Evolutionary conservation across 768 basidiomycete species (phyloP).

Genomic region (Suillus cothurnatus): DNA sequence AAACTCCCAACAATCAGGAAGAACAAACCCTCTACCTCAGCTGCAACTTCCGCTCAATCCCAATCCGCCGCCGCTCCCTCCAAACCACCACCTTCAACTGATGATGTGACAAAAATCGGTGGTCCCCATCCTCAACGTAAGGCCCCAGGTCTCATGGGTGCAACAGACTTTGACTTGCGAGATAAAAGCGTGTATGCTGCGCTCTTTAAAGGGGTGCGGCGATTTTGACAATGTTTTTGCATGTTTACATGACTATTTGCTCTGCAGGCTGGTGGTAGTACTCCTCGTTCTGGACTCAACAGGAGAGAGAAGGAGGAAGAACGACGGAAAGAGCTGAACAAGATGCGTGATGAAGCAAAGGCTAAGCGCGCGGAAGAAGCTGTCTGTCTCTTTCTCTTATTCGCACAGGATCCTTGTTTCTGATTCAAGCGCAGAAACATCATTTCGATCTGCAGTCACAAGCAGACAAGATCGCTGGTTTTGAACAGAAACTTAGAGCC

Average conservation of each 20-base stretch:
- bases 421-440: conserved; percentile 39
- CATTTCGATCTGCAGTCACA: conserved; percentile 61
- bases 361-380: conserved; percentile 56
- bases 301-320: conserved; percentile 59
- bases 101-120: conserved; percentile 29
- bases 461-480: conserved; percentile 60
- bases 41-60: conserved; percentile 24
- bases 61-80: conserved; percentile 27
- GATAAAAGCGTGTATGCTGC: conserved; percentile 63
- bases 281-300: conserved; percentile 47
- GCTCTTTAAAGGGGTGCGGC: conserved; percentile 58
- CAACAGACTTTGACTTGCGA: conserved; percentile 64
- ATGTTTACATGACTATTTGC: conserved; percentile 4
- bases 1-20: conserved; percentile 74
- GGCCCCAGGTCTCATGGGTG: conserved; percentile 45
- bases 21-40: conserved; percentile 44
- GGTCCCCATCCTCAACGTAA: conserved; percentile 35
- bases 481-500: conserved; percentile 56
- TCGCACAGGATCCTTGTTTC: neutral
- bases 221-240: neutral
- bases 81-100: conserved; percentile 22
- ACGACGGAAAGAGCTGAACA: conserved; percentile 64
- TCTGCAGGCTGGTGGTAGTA: conserved; percentile 43
- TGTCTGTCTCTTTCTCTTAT: conserved; percentile 38
- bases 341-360: conserved; percentile 69